phyloP scores from a whole-genome alignment of 805 yeast species.

The Saturnispora hagleri region DNA sequence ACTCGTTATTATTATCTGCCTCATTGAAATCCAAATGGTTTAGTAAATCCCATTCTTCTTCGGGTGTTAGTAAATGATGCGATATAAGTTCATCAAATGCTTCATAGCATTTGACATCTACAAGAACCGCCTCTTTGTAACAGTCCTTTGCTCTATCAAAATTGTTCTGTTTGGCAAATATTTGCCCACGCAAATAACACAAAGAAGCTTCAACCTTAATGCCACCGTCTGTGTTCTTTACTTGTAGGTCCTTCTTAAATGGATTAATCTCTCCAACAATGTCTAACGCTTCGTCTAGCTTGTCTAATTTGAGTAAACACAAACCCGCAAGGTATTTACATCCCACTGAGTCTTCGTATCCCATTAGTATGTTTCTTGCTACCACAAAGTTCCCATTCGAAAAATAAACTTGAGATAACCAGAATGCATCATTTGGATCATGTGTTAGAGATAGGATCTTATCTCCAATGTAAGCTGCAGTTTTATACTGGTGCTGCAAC shows the following conservation, averaged over 20 bases:
- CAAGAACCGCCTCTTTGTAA: constrained; percentile 74
- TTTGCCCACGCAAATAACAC: constrained; percentile 76
- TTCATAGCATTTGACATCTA: constrained; percentile 88
- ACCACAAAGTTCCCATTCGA: constrained; percentile 67
- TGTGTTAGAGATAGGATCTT: constrained; percentile 74
- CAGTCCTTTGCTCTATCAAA: constrained; percentile 81
- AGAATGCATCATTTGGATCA: constrained; percentile 90
- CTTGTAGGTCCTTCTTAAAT: constrained; percentile 33
- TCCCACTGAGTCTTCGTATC: constrained; percentile 52
- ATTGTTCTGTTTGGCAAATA: constrained; percentile 74
- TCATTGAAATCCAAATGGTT: constrained; percentile 56
- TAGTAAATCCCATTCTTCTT: constrained; percentile 80
- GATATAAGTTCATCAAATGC: constrained; percentile 75
- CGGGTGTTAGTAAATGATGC: constrained; percentile 68
- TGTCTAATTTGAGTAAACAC: constrained; percentile 59
- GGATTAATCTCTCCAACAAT: constrained; percentile 78
- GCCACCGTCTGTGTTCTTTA: constrained; percentile 63
- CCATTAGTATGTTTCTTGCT: constrained; percentile 61
- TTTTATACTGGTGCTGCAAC: constrained; percentile 81
- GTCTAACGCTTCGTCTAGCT: constrained; percentile 85
- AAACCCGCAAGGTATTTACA: constrained; percentile 77
- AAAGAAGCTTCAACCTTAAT: constrained; percentile 80
- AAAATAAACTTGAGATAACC: constrained; percentile 89
- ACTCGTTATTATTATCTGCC: constrained; percentile 71
- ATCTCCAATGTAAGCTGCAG: constrained; percentile 89